Conservation (phyloP, 768 basidiomycete species). For the Tricholoma hemisulphureum region DNA sequence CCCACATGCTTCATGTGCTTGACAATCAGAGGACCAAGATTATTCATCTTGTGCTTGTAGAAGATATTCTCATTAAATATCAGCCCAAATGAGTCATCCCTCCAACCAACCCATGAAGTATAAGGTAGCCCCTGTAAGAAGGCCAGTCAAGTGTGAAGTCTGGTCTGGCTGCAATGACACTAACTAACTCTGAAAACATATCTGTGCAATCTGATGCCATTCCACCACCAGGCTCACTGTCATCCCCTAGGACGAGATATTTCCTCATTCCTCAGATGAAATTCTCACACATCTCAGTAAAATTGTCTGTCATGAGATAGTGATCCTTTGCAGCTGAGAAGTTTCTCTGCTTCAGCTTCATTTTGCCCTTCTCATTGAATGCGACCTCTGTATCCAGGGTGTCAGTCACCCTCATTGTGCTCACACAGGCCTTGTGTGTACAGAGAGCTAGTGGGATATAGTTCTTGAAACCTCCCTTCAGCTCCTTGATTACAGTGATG, state of each 20-base stretch:
- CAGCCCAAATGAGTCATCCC: background rate
- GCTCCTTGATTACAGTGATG: background rate
- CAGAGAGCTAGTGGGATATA: background rate
- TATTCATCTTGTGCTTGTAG: background rate
- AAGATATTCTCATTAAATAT: background rate
- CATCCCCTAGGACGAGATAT: background rate
- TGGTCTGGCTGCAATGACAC: background rate
- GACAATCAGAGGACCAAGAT: background rate
- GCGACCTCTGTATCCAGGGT: background rate
- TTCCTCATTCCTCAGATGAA: background rate
- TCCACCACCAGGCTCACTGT: background rate
- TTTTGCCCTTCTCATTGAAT: background rate
- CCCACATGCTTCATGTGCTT: background rate
- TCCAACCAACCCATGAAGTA: background rate
- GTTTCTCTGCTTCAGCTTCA: background rate
- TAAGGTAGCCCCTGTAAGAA: background rate
- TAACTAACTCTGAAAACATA: background rate
- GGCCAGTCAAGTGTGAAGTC: background rate
- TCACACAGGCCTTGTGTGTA: background rate
- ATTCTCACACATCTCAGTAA: background rate
- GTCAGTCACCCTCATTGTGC: background rate
- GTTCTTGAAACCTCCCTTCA: background rate
- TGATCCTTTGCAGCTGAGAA: background rate
- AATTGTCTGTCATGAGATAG: background rate
- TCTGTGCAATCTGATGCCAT: background rate